Evolutionary conservation across 2,329 filamentous ascomycete genomes (phyloP).

Genomic region (Diaporthe sp.): DNA sequence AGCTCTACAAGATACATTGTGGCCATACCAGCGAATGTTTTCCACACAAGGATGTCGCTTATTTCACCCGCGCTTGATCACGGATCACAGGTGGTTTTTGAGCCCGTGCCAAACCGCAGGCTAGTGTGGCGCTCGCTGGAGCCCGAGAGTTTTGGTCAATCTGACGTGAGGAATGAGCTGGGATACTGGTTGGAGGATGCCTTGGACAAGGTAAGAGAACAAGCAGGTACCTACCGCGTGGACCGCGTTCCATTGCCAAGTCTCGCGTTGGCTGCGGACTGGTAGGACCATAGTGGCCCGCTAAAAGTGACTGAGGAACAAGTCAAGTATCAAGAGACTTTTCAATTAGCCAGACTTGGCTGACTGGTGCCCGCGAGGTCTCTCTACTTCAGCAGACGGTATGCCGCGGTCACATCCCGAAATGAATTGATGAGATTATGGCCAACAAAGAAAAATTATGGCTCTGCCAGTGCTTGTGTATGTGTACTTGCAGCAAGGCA

Average conservation of each 20-base stretch:
- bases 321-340: background rate
- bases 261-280: background rate
- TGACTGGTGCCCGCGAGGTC: background rate
- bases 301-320: no score
- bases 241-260: background rate
- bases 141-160: background rate
- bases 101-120: background rate
- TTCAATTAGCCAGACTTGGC: background rate
- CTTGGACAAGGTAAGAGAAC: background rate
- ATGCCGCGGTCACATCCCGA: no score
- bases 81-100: background rate
- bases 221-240: background rate
- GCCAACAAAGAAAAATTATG: no score
- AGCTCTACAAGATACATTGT: background rate
- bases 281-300: background rate
- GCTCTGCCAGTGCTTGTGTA: no score
- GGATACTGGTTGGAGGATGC: conserved; percentile 5
- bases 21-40: conserved; percentile 1
- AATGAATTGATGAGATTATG: no score
- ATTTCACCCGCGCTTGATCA: background rate
- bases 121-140: background rate
- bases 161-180: no score
- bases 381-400: no score
- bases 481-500: no score
- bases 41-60: background rate